Evolutionary conservation across 148 eudicot genomes (phyloP).

Genomic region (Arbutus unedo): DNA sequence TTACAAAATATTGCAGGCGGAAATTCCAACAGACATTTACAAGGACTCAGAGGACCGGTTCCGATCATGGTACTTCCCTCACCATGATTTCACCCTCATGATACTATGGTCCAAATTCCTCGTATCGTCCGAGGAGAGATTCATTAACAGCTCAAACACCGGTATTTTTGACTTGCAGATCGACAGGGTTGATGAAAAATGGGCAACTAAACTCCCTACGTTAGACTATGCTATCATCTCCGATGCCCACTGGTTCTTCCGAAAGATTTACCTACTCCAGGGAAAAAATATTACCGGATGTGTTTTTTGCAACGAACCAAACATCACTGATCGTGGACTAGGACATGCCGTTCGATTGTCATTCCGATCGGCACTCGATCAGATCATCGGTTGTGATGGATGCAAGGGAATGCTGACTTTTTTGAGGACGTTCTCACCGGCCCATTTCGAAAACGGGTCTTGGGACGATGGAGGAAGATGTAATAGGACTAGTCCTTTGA

Average conservation of each 20-base stretch:
- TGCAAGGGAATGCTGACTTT: slow-evolving; percentile 36
- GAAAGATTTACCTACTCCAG: slow-evolving; percentile 47
- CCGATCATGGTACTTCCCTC: slow-evolving; percentile 60
- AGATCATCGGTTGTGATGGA: slow-evolving; percentile 35
- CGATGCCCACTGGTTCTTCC: slow-evolving; percentile 66
- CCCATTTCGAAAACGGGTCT: slow-evolving; percentile 67
- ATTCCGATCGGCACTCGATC: slow-evolving; percentile 39
- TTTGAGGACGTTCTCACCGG: slow-evolving; percentile 66
- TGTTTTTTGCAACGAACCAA: slow-evolving; percentile 56
- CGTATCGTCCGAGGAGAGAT: slow-evolving; percentile 34
- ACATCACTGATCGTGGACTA: slow-evolving; percentile 34
- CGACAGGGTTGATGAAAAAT: slow-evolving; percentile 42
- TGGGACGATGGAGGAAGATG: slow-evolving; percentile 71
- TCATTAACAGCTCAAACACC: slow-evolving; percentile 44
- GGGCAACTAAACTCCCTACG: slow-evolving; percentile 42
- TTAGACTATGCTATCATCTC: slow-evolving; percentile 61
- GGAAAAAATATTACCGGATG: slow-evolving; percentile 45
- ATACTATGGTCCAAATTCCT: slow-evolving; percentile 59
- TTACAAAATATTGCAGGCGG: slow-evolving; percentile 40
- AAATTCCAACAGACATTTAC: slow-evolving; percentile 39
- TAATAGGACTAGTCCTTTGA: slow-evolving; percentile 49
- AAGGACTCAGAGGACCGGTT: slow-evolving; percentile 55
- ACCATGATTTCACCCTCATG: slow-evolving; percentile 60
- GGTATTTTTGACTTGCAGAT: slow-evolving; percentile 52
- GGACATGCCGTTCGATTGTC: slow-evolving; percentile 41